Evolutionary conservation across 257 asterid genomes (phyloP).

Genomic region (Gentiana macrophylla): DNA sequence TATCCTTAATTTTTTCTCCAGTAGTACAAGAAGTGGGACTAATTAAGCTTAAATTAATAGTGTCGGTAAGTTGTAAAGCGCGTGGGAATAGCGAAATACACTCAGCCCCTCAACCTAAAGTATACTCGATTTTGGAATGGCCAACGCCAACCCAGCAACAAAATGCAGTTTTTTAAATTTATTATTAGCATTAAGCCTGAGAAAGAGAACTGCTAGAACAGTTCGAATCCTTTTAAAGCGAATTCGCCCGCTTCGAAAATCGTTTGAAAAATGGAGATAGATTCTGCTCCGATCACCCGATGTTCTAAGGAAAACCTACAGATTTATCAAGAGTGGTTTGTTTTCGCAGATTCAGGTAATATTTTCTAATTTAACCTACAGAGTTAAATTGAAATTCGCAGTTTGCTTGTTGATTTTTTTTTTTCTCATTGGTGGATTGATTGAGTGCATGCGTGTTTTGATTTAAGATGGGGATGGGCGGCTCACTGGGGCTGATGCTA

Average conservation of each 20-base stretch:
- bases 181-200: no score
- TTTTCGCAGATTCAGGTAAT: slow-evolving; percentile 69
- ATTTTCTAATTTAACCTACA: neutral
- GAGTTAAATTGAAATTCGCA: neutral
- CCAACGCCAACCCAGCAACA: no score
- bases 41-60: no score
- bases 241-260: slow-evolving; percentile 6
- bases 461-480: slow-evolving; percentile 89
- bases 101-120: no score
- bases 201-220: no score
- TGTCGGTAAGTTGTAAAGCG: no score
- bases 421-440: neutral
- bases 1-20: no score
- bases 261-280: slow-evolving; percentile 55
- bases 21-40: no score
- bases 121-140: no score
- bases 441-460: neutral
- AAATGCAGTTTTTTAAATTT: no score
- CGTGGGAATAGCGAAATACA: no score
- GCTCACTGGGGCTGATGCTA: slow-evolving; percentile 74
- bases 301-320: slow-evolving; percentile 78
- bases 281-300: slow-evolving; percentile 61
- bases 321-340: slow-evolving; percentile 77
- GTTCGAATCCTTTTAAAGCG: neutral
- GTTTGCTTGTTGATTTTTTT: neutral